Percentiles rank a stretch among this genome's conserved stretches.
Conservation (phyloP, 768 basidiomycete genomes). For the Mrakia frigida region DNA sequence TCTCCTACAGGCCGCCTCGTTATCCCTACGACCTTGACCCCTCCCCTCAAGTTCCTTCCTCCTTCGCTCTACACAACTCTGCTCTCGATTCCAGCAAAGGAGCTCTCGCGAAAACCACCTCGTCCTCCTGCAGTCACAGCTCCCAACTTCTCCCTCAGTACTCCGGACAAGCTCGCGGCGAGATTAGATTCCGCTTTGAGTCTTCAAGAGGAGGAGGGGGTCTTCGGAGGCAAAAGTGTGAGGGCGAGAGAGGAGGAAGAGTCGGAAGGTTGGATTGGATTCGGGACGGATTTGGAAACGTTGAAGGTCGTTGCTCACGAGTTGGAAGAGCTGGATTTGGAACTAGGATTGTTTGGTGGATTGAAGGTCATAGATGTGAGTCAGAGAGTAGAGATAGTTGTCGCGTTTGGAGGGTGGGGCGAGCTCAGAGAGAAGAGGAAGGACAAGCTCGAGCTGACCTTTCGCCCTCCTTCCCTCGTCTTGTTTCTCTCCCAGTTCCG, state of each 20-base stretch:
- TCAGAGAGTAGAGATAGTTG: too few species aligned
- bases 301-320: constrained; percentile 29
- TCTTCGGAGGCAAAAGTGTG: constrained; percentile 38
- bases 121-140: background rate
- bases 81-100: constrained; percentile 21
- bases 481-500: constrained; percentile 21
- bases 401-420: too few species aligned
- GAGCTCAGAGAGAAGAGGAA: background rate
- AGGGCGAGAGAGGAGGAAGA: constrained; percentile 39
- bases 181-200: background rate
- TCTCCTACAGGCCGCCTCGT: constrained; percentile 26
- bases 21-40: constrained; percentile 4
- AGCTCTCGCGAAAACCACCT: constrained; percentile 25
- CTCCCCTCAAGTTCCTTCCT: constrained; percentile 28
- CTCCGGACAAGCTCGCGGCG: background rate
- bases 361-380: constrained; percentile 29
- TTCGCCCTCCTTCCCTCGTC: background rate
- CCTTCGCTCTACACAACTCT: constrained; percentile 27
- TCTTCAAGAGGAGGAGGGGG: background rate
- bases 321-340: constrained; percentile 21
- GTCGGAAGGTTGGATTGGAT: constrained; percentile 36
- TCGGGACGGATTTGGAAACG: constrained; percentile 25
- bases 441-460: background rate
- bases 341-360: constrained; percentile 31
- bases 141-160: background rate